Evolutionary conservation across 1,284 basidiomycete genomes (phyloP), one percentile per base, ranked within the genome.

Genomic region (Wallemia ichthyophaga): DNA sequence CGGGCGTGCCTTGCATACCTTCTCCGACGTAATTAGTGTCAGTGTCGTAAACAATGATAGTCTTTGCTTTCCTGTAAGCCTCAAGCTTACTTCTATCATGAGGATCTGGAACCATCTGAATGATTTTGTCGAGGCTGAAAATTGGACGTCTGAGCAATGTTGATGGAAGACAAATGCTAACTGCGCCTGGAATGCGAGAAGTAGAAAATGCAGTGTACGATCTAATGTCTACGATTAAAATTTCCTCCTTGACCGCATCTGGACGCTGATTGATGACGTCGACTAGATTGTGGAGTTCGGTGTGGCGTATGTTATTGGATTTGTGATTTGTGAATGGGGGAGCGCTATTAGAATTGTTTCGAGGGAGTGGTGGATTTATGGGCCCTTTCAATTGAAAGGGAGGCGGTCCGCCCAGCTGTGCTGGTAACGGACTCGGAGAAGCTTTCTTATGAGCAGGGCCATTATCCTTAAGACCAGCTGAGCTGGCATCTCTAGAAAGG

Each of bases 131-230:
- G 9, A 89, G 75, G 25, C 81, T 80, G 70, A 86, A 91, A 3
- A 79, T 74, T 0, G 85, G 85, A 0, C 88, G 80, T 62, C 87
- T 87, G 66, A 98, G 81, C 25, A 96, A 78, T 0, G 91, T 96
- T 2, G 88, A 89, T 0, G 91, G 91, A 2, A 94, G 84, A 56
- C 85, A 86, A 60, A 96, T 77, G 53, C 86, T 87, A 62, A 94
- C 74, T n/a, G 89, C 82, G 53, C 72, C 66, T 27, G 75, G 75
- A 27, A 91, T 64, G 58, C 86, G 81, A 13, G 79, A 80, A 17
- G 74, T 67, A 1, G 76, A 70, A 67, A 78, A 82, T 3, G 81
- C 76, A 13, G 80, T 81, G 67, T 85, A 83, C 1, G 88, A 80
- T 0, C 91, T 80, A 60, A 95, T 82, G 71, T 96, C 91, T 70